Evolutionary conservation across 78 protist genomes (phyloP), one percentile per base, ranked within the genome.

Genomic region (Speleostelium caveatum): DNA sequence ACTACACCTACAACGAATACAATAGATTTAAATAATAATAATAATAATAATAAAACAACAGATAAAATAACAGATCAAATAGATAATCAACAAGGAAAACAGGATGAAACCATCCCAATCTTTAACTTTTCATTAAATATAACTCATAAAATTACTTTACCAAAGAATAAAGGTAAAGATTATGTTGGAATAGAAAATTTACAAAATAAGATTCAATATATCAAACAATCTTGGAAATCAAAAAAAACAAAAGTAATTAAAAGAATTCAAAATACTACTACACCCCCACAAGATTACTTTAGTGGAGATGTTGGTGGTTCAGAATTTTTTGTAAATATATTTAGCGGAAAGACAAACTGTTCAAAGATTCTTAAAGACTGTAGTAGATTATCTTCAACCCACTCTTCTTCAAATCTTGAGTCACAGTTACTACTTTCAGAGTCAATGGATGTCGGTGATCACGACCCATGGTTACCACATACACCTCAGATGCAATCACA

Each of bases 91-190:
- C n/a, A n/a, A n/a, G n/a, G n/a, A n/a, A n/a, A n/a, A n/a, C n/a
- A n/a, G n/a, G n/a, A n/a, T n/a, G n/a, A n/a, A n/a, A n/a, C n/a
- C n/a, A n/a, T n/a, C 16, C 24, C 41, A 56, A 10, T 51, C 30
- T 78, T 51, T 38, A 78, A 55, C 38, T 78, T 53, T 78, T 36
- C 75, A 78, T 65, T 66, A n/a, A 69, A 78, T 78, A 39, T 78
- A 38, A 71, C 65, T 66, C 88, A 74, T 51, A 78, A 67, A 38
- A 66, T 78, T 39, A 39, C 28, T 69, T 30, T 69, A 30, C 76
- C 76, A 49, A 69, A 69, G 26, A 69, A 69, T 49, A 69, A 51
- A 69, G 53, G 53, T 45, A 45, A 45, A 45, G 53, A 45, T 14
- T 45, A 14, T 45, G 7, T 39, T 16, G 1, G 39, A 0, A 69